Conservation (phyloP, 768 basidiomycete genomes). For the Auriscalpium microsporum region DNA sequence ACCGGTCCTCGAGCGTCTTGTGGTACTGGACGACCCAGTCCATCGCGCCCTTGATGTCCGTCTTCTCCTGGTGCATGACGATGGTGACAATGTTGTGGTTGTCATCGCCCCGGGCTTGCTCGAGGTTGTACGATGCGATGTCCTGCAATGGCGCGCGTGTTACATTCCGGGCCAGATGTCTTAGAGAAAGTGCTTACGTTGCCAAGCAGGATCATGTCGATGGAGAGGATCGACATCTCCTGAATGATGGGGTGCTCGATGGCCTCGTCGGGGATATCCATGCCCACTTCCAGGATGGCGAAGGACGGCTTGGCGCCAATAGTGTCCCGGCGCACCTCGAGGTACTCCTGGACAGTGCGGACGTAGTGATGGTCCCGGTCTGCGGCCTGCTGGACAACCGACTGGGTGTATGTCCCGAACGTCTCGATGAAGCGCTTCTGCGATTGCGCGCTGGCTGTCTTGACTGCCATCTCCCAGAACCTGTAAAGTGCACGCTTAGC, state of each 20-base stretch:
- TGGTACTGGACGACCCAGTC: constrained; percentile 25
- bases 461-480: constrained; percentile 16
- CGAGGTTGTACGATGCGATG: constrained; percentile 25
- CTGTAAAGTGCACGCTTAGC: neutral
- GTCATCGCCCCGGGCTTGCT: constrained; percentile 29
- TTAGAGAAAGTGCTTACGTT: constrained; percentile 1
- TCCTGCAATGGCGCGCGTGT: constrained; percentile 15
- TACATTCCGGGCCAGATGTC: neutral
- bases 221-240: constrained; percentile 7
- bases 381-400: constrained; percentile 12
- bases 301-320: constrained; percentile 15
- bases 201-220: constrained; percentile 15
- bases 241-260: constrained; percentile 6
- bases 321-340: constrained; percentile 12
- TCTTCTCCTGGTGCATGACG: constrained; percentile 33
- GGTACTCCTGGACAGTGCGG: constrained; percentile 9
- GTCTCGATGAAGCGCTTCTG: constrained; percentile 14
- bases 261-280: constrained; percentile 12
- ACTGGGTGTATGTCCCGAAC: constrained; percentile 11
- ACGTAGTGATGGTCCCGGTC: constrained; percentile 11
- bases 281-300: constrained; percentile 9
- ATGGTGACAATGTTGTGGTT: constrained; percentile 34
- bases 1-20: constrained; percentile 23
- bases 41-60: constrained; percentile 27
- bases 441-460: constrained; percentile 10